phyloP scores from a whole-genome alignment of 75 land plant genomes.

The Cunninghamia lanceolata region DNA sequence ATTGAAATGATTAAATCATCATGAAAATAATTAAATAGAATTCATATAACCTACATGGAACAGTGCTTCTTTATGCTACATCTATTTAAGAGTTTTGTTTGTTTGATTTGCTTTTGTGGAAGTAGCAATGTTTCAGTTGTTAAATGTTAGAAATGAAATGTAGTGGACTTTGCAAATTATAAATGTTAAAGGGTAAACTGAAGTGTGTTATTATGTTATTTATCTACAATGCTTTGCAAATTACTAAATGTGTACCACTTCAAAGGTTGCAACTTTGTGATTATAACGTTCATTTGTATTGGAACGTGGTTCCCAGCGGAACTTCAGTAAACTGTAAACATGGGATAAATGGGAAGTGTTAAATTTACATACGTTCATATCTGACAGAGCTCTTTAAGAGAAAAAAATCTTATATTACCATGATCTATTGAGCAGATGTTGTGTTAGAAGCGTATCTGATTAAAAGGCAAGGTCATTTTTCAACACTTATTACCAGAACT shows the following conservation, averaged over 20 bases:
- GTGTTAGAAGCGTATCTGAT: background rate
- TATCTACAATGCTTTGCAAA: background rate
- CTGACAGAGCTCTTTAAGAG: background rate
- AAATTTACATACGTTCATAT: too few relatives aligned
- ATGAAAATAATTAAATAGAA: background rate
- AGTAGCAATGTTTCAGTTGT: background rate
- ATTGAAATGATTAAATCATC: background rate
- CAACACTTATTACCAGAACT: too few relatives aligned
- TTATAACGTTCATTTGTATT: too few relatives aligned
- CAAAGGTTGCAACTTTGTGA: too few relatives aligned
- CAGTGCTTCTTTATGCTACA: background rate
- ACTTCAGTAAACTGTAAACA: too few relatives aligned
- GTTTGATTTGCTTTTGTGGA: background rate
- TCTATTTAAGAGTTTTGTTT: background rate
- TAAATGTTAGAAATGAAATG: background rate
- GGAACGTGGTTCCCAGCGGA: background rate
- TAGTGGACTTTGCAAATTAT: background rate
- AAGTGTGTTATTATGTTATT: background rate
- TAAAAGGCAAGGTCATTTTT: too few relatives aligned
- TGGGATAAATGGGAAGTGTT: too few relatives aligned
- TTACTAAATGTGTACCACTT: too few relatives aligned
- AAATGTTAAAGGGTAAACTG: background rate
- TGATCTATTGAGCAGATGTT: background rate
- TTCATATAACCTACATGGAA: background rate
- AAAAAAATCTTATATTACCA: background rate